Percentiles rank a stretch among this genome's conserved stretches.
Conservation (phyloP, 148 eudicot genomes). For the Diospyros lotus region DNA sequence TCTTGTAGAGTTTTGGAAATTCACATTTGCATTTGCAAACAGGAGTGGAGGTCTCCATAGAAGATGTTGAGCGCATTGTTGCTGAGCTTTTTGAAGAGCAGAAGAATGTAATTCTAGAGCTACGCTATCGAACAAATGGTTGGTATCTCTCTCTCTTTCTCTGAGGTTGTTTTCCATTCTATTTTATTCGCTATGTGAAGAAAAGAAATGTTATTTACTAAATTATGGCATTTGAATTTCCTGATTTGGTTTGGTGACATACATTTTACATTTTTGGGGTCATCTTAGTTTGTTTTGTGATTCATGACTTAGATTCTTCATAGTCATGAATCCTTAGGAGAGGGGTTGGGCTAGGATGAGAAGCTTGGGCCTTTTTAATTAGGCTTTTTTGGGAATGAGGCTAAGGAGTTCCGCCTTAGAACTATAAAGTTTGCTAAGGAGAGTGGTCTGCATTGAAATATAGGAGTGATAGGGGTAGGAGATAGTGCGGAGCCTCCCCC, state of each 20-base stretch:
- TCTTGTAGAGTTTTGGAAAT: not conserved
- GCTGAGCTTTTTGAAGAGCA: conserved; percentile 66
- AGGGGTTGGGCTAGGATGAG: no score
- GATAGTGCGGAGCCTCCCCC: no score
- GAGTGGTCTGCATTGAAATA: no score
- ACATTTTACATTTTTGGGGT: not conserved
- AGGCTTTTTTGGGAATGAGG: no score
- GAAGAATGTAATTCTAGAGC: conserved; percentile 62
- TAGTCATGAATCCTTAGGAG: no score
- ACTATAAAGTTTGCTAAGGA: no score
- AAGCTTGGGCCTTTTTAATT: no score
- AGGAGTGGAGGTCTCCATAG: conserved; percentile 84
- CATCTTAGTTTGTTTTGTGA: not conserved
- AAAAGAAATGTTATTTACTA: not conserved
- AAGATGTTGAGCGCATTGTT: conserved; percentile 53
- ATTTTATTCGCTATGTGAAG: not conserved
- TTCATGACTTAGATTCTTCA: not conserved
- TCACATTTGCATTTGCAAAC: conserved; percentile 12
- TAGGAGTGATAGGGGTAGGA: no score
- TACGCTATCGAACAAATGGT: conserved; percentile 85
- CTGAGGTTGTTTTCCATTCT: not conserved
- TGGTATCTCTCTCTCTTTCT: conserved; percentile 14
- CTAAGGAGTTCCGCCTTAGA: no score
- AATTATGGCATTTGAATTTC: not conserved
- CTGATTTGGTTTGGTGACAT: not conserved